Conservation (phyloP, 106 monocot species). For the Acorus calamus region DNA sequence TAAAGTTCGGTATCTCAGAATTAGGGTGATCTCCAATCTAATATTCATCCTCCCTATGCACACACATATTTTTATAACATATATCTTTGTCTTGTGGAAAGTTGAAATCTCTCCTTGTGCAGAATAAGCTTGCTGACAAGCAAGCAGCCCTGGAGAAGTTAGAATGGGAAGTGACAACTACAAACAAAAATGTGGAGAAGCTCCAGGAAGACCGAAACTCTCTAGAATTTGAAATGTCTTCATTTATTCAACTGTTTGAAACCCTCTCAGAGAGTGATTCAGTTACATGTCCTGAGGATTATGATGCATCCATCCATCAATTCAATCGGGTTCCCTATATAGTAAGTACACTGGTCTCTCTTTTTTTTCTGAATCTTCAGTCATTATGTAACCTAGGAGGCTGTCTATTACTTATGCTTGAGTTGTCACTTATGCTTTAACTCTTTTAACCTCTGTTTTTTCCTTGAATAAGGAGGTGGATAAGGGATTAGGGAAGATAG, state of each 20-base stretch:
- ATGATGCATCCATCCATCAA: constrained; percentile 17
- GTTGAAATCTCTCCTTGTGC: constrained; percentile 4
- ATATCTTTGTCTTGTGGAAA: too few species aligned
- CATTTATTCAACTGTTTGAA: constrained; percentile 51
- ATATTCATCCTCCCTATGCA: too few species aligned
- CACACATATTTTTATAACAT: too few species aligned
- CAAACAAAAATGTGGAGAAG: constrained; percentile 61
- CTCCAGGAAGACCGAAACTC: constrained; percentile 46
- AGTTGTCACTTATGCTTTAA: too few species aligned
- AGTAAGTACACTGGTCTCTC: constrained; percentile 23
- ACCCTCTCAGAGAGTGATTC: constrained; percentile 36
- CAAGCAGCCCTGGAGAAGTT: constrained; percentile 78
- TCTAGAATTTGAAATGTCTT: constrained; percentile 48
- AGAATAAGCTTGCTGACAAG: constrained; percentile 92
- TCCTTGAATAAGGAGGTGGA: too few species aligned
- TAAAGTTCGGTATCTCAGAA: too few species aligned
- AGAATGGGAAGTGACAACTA: constrained; percentile 63
- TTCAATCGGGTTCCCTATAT: constrained; percentile 33
- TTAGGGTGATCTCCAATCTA: too few species aligned
- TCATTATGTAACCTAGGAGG: too few species aligned
- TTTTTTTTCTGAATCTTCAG: too few species aligned
- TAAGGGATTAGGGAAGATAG: too few species aligned
- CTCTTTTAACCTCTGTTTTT: too few species aligned
- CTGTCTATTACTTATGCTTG: too few species aligned
- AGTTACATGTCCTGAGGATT: constrained; percentile 17